phyloP scores from a whole-genome alignment of 331 rosid genomes.

The Dryas integrifolia region DNA sequence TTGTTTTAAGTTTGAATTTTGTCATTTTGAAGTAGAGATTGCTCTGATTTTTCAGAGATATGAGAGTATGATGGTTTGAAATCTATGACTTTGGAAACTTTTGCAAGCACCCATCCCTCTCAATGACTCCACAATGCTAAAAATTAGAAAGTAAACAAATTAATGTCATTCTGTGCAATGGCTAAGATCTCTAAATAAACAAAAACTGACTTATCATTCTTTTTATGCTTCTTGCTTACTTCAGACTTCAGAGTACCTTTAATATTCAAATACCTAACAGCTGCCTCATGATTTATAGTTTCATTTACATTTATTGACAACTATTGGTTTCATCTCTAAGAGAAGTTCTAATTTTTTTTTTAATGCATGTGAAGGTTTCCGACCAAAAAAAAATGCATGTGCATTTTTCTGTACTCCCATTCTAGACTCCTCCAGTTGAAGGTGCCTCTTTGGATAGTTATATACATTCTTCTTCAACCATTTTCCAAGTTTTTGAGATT shows the following conservation, averaged over 20 bases:
- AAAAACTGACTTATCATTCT: not conserved
- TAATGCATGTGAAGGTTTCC: constrained; percentile 3
- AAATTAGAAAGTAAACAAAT: not conserved
- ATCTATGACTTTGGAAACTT: too few species aligned
- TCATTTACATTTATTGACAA: not conserved
- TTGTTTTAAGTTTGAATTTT: not conserved
- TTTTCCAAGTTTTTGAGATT: too few species aligned
- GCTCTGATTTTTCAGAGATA: not conserved
- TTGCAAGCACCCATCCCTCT: too few species aligned
- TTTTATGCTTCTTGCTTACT: not conserved
- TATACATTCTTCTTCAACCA: too few species aligned
- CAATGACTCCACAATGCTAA: not conserved
- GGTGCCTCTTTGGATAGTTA: too few species aligned
- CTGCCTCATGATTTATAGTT: not conserved
- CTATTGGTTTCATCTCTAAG: not conserved
- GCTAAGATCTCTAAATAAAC: not conserved
- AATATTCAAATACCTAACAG: not conserved
- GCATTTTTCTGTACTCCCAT: too few species aligned
- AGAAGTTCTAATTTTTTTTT: not conserved
- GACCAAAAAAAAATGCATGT: too few species aligned
- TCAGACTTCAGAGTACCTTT: not conserved
- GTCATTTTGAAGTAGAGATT: not conserved
- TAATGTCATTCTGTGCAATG: not conserved
- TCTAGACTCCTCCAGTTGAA: too few species aligned
- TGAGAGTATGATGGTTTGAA: not conserved